Evolutionary conservation across 306 rosid genomes (phyloP).

Genomic region (Erythrophleum fordii): DNA sequence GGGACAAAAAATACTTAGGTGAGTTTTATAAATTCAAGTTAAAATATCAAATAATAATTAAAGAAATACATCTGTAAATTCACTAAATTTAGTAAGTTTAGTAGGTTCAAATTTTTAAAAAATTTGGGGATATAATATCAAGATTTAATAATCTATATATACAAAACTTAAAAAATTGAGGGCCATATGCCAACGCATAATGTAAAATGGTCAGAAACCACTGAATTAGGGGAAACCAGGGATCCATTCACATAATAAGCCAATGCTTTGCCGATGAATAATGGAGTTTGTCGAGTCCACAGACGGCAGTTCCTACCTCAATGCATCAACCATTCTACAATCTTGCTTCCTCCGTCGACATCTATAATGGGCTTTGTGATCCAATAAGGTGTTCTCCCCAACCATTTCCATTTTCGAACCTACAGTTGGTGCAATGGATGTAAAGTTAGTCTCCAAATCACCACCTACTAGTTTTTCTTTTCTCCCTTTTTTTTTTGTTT

Average conservation of each 20-base stretch:
- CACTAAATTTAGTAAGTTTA: too few relatives aligned
- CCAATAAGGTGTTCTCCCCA: constrained; percentile 84
- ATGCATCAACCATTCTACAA: constrained; percentile 79
- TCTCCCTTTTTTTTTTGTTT: too few relatives aligned
- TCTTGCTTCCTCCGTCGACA: constrained; percentile 94
- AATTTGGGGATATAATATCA: too few relatives aligned
- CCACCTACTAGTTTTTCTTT: constrained; percentile 31
- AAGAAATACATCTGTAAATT: too few relatives aligned
- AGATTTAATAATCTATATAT: too few relatives aligned
- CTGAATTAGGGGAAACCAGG: constrained; percentile 3
- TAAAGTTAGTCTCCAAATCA: constrained; percentile 32
- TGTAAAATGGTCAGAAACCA: not conserved
- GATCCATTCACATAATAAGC: constrained; percentile 30
- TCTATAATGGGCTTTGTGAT: constrained; percentile 89
- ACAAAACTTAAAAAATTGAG: too few relatives aligned
- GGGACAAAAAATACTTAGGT: too few relatives aligned
- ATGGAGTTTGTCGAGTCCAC: not conserved
- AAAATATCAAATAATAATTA: too few relatives aligned
- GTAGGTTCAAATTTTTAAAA: too few relatives aligned
- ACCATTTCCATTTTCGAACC: constrained; percentile 86
- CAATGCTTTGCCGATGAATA: constrained; percentile 2
- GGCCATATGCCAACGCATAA: constrained; percentile 1
- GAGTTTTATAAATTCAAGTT: too few relatives aligned
- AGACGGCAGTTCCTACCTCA: constrained; percentile 45
- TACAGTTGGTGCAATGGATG: constrained; percentile 48